Base-by-base conservation (phyloP, 2,329 filamentous ascomycete genomes). In the Uncinocarpus reesii region DNA sequence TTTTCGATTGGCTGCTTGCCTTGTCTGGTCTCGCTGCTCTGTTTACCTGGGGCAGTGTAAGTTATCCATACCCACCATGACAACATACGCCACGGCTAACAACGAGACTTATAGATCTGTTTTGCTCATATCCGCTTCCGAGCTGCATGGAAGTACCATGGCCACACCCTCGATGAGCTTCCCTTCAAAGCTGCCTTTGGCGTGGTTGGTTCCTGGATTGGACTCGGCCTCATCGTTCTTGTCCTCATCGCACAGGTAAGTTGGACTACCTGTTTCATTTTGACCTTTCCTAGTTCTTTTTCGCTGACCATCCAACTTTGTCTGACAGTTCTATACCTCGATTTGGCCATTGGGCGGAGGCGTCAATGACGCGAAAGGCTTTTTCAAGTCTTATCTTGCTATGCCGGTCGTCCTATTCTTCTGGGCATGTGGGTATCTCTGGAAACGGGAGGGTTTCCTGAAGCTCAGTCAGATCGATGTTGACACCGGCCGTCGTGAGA, bases 81-180 rank as follows among this genome's bases (percentile, higher is more conserved):
- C n/a, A n/a, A n/a, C 8, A 16, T 16, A 8, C 4, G 40, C 10
- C 7, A n/a, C n/a, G n/a, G 29, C 26, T 45, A 36, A 46, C 44
- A 29, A 5, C 7, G 26, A 15, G 1, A 8, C 26, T 7, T 20
- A 15, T 48, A 54, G 52, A 81, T 84, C 56, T 81, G 78, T 60
- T 61, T 80, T 15, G 73, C 79, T 2, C 82, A 85, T 57, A 83
- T 85, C 58, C 79, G 81, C 16, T 83, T 82, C 73, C 78, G 80
- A 31, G 54, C 58, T 3, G 80, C 78, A 0, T 83, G 80, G 80
- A 62, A 60, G 18, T 59, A 64, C 10, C 71, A 80, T 49, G 78
- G 78, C 16, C 77, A 77, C 57, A 71, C 68, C 2, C 60, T 81
- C 4, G 77, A 81, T 16, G 77, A 80, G 58, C 72, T 84, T 2